These are phyloP conservation scores for Tremellales sp. DNA, from an alignment of 1,284 basidiomycete genomes.

Conservation along the genomic window DNA sequence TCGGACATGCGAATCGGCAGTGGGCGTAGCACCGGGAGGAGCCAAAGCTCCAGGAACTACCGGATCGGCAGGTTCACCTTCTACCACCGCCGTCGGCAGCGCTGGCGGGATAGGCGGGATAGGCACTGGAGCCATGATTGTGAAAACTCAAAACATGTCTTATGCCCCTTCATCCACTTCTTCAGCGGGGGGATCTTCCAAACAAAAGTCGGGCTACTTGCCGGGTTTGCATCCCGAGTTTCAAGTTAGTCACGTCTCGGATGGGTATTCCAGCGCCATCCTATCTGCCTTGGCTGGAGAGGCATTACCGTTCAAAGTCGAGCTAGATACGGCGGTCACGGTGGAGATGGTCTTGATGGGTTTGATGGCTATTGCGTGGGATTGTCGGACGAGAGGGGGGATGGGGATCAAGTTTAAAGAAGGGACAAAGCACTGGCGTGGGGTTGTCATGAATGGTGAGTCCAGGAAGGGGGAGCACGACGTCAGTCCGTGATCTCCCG, in stretches of 20 bases:
- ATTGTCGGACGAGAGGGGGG: conserved; percentile 36
- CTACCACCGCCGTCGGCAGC: too few relatives aligned
- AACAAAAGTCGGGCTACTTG: conserved; percentile 16
- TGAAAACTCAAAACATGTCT: too few relatives aligned
- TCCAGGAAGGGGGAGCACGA: neutral
- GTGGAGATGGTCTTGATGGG: conserved; percentile 35
- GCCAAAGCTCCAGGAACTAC: neutral
- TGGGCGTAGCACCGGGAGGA: conserved; percentile 6
- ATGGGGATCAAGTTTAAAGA: conserved; percentile 41
- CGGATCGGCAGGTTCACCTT: too few relatives aligned
- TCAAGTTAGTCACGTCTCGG: conserved; percentile 23
- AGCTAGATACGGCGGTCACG: conserved; percentile 27
- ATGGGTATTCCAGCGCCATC: conserved; percentile 33
- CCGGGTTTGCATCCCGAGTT: conserved; percentile 41
- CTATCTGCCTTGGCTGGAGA: conserved; percentile 26
- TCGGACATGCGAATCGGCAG: too few relatives aligned
- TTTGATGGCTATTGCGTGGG: conserved; percentile 38
- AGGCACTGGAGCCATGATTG: neutral
- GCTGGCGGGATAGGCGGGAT: too few relatives aligned
- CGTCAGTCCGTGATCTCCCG: neutral
- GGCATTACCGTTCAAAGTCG: conserved; percentile 21
- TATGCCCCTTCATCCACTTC: too few relatives aligned
- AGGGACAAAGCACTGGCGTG: conserved; percentile 37
- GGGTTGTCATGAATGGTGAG: conserved; percentile 31
- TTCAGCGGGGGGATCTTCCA: neutral